phyloP scores from a whole-genome alignment of 345 rosid species.

The Erucastrum elatum region DNA sequence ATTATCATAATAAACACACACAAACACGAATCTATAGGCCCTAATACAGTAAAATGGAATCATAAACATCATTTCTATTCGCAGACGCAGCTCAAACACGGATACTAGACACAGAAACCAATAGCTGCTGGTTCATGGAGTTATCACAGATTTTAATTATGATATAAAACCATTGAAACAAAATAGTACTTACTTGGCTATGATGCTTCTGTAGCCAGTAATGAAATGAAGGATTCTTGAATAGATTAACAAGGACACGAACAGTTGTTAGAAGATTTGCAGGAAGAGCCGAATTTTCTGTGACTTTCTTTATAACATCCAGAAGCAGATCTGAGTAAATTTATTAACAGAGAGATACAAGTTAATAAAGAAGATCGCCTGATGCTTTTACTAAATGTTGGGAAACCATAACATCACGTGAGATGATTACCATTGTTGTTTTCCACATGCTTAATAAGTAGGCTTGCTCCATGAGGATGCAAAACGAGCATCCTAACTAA shows the following conservation, averaged over 20 bases:
- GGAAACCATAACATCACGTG: constrained; percentile 2
- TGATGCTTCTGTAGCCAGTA: constrained; percentile 75
- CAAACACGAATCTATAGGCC: not conserved
- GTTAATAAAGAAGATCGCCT: constrained; percentile 2
- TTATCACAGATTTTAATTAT: not conserved
- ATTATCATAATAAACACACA: not conserved
- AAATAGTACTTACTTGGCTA: constrained; percentile 58
- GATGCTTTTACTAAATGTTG: not conserved
- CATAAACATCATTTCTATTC: not conserved
- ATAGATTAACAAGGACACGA: constrained; percentile 78
- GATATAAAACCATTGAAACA: constrained; percentile 12
- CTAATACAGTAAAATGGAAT: not conserved
- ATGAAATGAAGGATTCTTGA: constrained; percentile 65
- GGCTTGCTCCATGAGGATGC: constrained; percentile 84
- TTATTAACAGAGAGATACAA: constrained; percentile 6
- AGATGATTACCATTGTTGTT: constrained; percentile 58
- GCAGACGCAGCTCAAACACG: not conserved
- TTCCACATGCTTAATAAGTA: constrained; percentile 58
- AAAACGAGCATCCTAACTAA: constrained; percentile 77
- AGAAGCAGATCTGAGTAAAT: constrained; percentile 54
- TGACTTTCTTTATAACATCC: constrained; percentile 63
- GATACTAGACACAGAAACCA: not conserved
- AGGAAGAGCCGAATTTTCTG: constrained; percentile 51
- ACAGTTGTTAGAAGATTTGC: constrained; percentile 82
- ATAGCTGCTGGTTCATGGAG: not conserved